phyloP scores from a whole-genome alignment of 345 rosid species.

The Nasturtium officinale region DNA sequence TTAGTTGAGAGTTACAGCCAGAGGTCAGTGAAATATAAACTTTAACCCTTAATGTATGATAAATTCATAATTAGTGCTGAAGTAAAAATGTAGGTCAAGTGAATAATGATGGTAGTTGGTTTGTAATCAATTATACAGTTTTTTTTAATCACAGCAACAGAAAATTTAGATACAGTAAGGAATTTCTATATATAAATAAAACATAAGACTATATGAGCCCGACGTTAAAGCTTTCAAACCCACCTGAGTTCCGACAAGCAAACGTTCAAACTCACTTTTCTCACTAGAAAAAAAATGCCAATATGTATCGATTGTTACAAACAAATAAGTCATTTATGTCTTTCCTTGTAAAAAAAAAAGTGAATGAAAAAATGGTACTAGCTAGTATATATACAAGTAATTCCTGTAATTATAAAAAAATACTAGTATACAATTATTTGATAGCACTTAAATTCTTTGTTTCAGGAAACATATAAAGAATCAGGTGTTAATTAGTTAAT shows the following conservation, averaged over 20 bases:
- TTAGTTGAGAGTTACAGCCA: neutral
- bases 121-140: no score
- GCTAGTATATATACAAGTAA: no score
- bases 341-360: no score
- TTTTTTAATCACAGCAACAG: no score
- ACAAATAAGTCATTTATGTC: neutral
- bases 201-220: neutral
- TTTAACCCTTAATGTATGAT: neutral
- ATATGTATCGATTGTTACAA: no score
- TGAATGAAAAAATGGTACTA: no score
- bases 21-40: neutral
- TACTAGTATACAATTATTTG: no score
- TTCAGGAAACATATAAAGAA: neutral
- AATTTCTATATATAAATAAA: no score
- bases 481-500: constrained; percentile 1
- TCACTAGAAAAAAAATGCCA: no score
- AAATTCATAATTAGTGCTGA: neutral
- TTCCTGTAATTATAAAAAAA: no score
- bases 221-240: constrained; percentile 2
- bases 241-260: no score
- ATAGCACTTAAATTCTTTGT: neutral
- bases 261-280: neutral
- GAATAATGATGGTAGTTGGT: neutral
- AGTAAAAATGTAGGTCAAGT: neutral
- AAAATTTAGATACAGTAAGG: no score